Evolutionary conservation across 164 flowering plant species (phyloP), one percentile per base, ranked within the genome.

Genomic region (grape (Vitis vinifera)): DNA sequence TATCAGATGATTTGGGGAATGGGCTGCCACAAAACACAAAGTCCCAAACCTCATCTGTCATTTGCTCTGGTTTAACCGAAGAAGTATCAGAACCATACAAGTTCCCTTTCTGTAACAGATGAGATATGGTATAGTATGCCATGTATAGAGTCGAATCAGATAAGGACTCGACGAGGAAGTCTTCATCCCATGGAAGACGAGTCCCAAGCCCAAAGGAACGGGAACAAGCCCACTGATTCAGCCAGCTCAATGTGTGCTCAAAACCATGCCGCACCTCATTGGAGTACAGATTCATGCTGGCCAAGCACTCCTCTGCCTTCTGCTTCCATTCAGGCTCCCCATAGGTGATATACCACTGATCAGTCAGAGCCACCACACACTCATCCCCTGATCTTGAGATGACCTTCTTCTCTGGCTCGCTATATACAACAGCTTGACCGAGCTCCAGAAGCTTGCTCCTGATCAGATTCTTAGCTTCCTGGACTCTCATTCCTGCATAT

Each of bases 341-440:
- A 70, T 93, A 93, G 9, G 82, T 89, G 69, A 91, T 78, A 73
- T 90, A 93, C 97, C 97, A 93, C 69, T 91, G 98, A 76, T 91
- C 96, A 15, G 97, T 93, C 55, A 91, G 83, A 59, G 97, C 97
- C 68, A 91, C 98, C 51, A 93, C 89, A 79, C 98, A 93, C 76
- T 93, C 98, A 77, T 91, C 98, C 14, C 97, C 98, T 4, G 97
- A 93, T 71, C 97, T 85, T 15, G 97, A 91, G 83, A 89, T 79
- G 11, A 91, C 96, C 65, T 74, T 83, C 80, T 89, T 91, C 73
- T 90, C 97, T 8, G 98, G 98, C 72, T 93, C 98, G 72, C 97
- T 92, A 67, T 94, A 94, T 69, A 76, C 71, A 51, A 93, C 86
- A 51, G 93, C 97, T 71, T 87, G 76, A 6, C 81, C 83, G 2